These are phyloP conservation scores for Grosmannia serpens DNA, from an alignment of 2,329 filamentous ascomycete genomes.

Conservation along the genomic window DNA sequence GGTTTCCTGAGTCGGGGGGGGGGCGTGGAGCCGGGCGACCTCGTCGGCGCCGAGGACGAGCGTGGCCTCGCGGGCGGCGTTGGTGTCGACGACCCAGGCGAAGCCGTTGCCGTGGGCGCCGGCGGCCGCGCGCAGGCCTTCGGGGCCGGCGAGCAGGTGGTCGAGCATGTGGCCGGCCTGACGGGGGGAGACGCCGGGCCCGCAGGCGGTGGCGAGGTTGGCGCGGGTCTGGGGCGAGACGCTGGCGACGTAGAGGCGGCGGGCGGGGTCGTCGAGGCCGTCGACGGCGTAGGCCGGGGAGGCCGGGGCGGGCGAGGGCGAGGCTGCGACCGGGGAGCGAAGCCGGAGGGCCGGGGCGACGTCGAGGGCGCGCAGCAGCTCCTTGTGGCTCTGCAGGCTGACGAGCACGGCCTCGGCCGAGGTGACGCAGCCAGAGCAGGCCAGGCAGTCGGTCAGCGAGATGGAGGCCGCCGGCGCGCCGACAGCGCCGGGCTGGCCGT, in stretches of 20 bases:
- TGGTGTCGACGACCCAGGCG: conserved; percentile 84
- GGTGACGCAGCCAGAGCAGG: conserved; percentile 94
- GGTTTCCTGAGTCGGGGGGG: background rate
- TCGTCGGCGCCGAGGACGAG: conserved; percentile 72
- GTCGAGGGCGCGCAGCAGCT: conserved; percentile 77
- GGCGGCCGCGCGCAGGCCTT: conserved; percentile 52
- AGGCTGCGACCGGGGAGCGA: conserved; percentile 15
- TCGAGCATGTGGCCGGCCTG: conserved; percentile 75
- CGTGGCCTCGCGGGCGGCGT: conserved; percentile 67
- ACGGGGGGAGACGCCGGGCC: conserved; percentile 55
- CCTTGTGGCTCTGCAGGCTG: conserved; percentile 82
- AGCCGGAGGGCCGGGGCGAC: conserved; percentile 39
- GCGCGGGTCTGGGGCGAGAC: conserved; percentile 86
- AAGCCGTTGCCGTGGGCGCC: conserved; percentile 54
- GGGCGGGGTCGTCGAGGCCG: conserved; percentile 45
- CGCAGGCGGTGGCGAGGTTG: conserved; percentile 75
- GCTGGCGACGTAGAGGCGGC: conserved; percentile 79
- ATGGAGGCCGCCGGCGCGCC: conserved; percentile 68
- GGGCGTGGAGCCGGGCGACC: conserved; percentile 34
- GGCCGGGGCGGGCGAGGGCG: background rate
- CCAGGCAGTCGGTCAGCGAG: conserved; percentile 91
- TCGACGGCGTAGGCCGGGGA: conserved; percentile 24
- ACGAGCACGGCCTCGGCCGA: conserved; percentile 96
- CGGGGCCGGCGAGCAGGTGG: conserved; percentile 60
- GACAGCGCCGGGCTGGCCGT: conserved; percentile 54